A percentile compares a stretch with the other conserved stretches of the same genome.
These are phyloP conservation scores for Aureobasidium leucospermi DNA, from an alignment of 2,329 filamentous ascomycete species.

Conservation along the genomic window DNA sequence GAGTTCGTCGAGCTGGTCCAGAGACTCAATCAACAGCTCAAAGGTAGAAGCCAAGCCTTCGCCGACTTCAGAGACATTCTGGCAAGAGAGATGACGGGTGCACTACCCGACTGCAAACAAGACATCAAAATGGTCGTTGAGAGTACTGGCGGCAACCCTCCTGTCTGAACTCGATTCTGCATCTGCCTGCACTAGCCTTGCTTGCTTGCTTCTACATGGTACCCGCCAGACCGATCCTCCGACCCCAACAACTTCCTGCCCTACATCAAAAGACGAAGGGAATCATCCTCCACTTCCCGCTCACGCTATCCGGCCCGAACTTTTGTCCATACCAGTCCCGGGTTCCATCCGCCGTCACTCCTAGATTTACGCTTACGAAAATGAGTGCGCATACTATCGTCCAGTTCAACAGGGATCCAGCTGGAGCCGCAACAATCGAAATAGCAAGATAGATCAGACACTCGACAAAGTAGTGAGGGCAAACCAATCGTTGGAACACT, in stretches of 20 bases:
- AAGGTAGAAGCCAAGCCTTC: slow-evolving; percentile 54
- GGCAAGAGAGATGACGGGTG: slow-evolving; percentile 50
- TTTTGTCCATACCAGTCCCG: slow-evolving; percentile 70
- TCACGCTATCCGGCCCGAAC: slow-evolving; percentile 61
- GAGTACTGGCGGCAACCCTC: slow-evolving; percentile 32
- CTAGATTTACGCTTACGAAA: slow-evolving; percentile 75
- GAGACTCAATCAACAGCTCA: slow-evolving; percentile 54
- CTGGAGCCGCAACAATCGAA: slow-evolving; percentile 64
- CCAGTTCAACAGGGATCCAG: slow-evolving; percentile 58
- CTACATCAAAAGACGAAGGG: slow-evolving; percentile 47
- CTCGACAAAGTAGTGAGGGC: slow-evolving; percentile 88
- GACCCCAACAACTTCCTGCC: background rate
- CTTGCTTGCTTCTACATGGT: background rate
- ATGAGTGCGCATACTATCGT: slow-evolving; percentile 62
- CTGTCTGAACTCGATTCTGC: background rate
- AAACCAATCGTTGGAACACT: slow-evolving; percentile 65
- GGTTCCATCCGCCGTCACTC: slow-evolving; percentile 70
- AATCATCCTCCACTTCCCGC: slow-evolving; percentile 66
- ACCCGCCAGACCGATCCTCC: background rate
- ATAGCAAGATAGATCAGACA: slow-evolving; percentile 77
- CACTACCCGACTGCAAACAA: slow-evolving; percentile 48
- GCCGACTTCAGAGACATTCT: slow-evolving; percentile 51
- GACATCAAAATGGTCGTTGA: slow-evolving; percentile 47
- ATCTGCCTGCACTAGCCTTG: background rate
- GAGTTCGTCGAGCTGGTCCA: slow-evolving; percentile 59